Percentiles rank a stretch among this genome's conserved stretches.
Evolutionary conservation across 176 grass and related monocot genomes (phyloP).

Genomic region (Ensete glaucum): DNA sequence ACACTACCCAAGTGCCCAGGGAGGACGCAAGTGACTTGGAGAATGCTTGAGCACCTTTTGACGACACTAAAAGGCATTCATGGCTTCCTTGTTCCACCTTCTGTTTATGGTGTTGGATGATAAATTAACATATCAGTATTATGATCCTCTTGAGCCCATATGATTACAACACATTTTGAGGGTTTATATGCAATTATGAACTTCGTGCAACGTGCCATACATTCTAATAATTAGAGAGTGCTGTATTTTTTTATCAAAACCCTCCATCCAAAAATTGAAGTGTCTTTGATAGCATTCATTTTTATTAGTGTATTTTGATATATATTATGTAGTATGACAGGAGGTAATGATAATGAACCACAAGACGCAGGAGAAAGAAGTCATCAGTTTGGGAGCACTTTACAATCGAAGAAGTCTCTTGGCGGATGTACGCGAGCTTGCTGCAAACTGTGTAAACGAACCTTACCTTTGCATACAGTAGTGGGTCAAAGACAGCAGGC

Average conservation of each 20-base stretch:
- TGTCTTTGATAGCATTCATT: background rate
- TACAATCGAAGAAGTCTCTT: slow-evolving; percentile 3
- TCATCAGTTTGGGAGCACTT: slow-evolving; percentile 9
- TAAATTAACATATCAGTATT: no score
- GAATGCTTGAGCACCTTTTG: no score
- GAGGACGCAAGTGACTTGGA: no score
- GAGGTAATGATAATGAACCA: slow-evolving; percentile 1
- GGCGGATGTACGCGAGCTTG: slow-evolving; percentile 4
- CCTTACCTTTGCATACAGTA: slow-evolving; percentile 2
- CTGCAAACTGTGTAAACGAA: slow-evolving; percentile 10
- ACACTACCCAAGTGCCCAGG: no score
- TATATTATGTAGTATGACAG: background rate
- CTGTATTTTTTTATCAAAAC: background rate
- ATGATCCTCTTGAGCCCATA: no score
- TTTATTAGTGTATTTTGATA: background rate
- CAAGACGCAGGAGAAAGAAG: slow-evolving; percentile 9
- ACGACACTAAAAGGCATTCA: no score
- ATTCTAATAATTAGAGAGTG: no score
- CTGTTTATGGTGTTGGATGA: no score
- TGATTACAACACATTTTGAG: no score
- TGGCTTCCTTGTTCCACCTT: no score
- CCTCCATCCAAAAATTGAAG: background rate
- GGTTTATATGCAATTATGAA: no score
- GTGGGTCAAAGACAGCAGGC: slow-evolving; percentile 8
- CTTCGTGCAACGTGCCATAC: no score